These are phyloP conservation scores for Populus davidiana DNA, from an alignment of 345 rosid species.

Conservation along the genomic window DNA sequence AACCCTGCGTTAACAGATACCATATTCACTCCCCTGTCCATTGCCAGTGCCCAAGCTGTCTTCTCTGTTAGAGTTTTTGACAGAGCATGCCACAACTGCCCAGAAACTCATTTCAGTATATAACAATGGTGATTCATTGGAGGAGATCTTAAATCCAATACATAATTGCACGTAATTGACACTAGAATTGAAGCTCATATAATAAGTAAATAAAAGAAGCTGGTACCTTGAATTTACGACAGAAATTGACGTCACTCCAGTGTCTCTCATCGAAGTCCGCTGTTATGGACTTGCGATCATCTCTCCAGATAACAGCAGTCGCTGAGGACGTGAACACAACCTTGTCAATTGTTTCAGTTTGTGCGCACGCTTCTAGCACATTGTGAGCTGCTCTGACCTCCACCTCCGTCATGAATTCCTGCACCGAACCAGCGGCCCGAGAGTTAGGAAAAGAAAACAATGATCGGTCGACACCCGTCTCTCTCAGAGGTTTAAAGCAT, in stretches of 20 bases:
- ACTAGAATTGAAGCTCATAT: background rate
- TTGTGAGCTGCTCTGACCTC: conserved; percentile 69
- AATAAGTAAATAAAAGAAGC: background rate
- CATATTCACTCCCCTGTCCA: conserved; percentile 67
- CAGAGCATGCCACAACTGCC: conserved; percentile 63
- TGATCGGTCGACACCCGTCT: background rate
- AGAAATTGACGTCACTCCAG: conserved; percentile 52
- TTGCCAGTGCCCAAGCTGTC: conserved; percentile 73
- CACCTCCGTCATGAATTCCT: conserved; percentile 62
- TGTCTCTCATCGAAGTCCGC: conserved; percentile 44
- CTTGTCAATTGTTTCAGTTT: conserved; percentile 50
- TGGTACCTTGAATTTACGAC: conserved; percentile 53
- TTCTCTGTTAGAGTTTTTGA: conserved; percentile 67
- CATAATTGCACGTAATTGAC: background rate
- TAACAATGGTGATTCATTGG: no score
- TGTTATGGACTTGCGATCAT: conserved; percentile 22
- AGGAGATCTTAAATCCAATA: background rate
- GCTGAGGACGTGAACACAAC: conserved; percentile 65
- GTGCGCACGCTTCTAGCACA: conserved; percentile 68
- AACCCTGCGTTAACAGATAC: conserved; percentile 58
- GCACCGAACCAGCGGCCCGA: background rate
- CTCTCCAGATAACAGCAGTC: conserved; percentile 53
- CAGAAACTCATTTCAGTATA: background rate
- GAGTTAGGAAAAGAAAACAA: background rate
- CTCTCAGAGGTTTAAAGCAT: background rate